phyloP scores from a whole-genome alignment of 2,329 filamentous ascomycete genomes.

The Beauveria scarabaeidicola region DNA sequence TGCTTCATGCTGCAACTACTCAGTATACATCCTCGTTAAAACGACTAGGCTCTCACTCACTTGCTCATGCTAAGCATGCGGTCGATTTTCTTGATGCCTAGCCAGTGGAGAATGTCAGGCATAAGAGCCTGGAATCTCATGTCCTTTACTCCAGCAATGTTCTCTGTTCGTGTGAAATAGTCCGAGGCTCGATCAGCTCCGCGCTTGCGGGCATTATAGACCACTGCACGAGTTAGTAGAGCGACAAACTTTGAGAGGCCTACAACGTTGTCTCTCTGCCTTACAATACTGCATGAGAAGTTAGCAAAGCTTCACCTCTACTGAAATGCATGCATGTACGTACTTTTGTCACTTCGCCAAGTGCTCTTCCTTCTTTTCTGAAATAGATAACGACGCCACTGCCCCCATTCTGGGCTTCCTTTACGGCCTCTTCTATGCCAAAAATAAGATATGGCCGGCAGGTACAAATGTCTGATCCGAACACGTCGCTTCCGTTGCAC shows the following conservation, averaged over 20 bases:
- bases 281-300: constrained; percentile 8
- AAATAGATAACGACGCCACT: constrained; percentile 97
- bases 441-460: constrained; percentile 94
- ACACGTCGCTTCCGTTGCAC: constrained; percentile 96
- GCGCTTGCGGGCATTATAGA: constrained; percentile 74
- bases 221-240: constrained; percentile 29
- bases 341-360: constrained; percentile 94
- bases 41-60: constrained; percentile 36
- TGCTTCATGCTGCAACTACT: constrained; percentile 65
- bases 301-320: constrained; percentile 22
- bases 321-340: constrained; percentile 23
- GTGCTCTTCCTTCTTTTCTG: constrained; percentile 88
- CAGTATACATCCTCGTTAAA: not conserved
- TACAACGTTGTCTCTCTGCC: not conserved
- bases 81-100: constrained; percentile 97
- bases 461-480: constrained; percentile 96
- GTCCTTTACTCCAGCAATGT: constrained; percentile 91
- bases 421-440: constrained; percentile 94
- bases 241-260: not conserved
- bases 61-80: constrained; percentile 98
- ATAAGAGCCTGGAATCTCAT: constrained; percentile 98
- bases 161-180: constrained; percentile 96
- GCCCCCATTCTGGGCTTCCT: constrained; percentile 89
- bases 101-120: constrained; percentile 96
- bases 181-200: constrained; percentile 74